Percentiles rank a stretch among this genome's conserved stretches.
These are phyloP conservation scores for Symbiodinium pilosum DNA, from an alignment of 73 alveolate species.

Conservation along the genomic window DNA sequence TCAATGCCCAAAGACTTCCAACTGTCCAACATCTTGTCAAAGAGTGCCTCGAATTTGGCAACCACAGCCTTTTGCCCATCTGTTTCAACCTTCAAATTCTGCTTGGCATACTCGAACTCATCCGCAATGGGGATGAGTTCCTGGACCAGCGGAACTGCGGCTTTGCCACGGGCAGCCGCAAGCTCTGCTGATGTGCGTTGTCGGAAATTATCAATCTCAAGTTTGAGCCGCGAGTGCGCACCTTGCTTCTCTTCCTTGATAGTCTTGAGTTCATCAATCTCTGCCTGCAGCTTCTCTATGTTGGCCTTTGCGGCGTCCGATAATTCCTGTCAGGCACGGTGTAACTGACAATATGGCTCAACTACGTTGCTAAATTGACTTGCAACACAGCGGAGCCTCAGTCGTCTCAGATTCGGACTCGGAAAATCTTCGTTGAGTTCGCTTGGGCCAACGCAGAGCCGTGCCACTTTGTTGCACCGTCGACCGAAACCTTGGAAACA, in stretches of 20 bases:
- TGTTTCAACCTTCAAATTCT: slow-evolving; percentile 57
- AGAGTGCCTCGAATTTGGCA: slow-evolving; percentile 67
- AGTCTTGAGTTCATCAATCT: slow-evolving; percentile 41
- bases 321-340: neutral
- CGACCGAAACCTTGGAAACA: neutral
- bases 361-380: neutral
- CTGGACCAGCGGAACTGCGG: slow-evolving; percentile 68
- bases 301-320: slow-evolving; percentile 60
- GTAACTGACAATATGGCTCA: neutral
- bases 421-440: neutral
- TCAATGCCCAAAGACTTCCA: slow-evolving; percentile 85
- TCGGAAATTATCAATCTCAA: slow-evolving; percentile 64
- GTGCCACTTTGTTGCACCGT: neutral
- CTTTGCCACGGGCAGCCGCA: slow-evolving; percentile 78
- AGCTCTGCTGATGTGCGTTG: slow-evolving; percentile 62
- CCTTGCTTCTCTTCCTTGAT: slow-evolving; percentile 60
- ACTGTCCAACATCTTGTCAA: slow-evolving; percentile 66
- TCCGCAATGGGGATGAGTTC: slow-evolving; percentile 84
- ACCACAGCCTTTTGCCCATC: slow-evolving; percentile 86
- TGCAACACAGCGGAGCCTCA: neutral
- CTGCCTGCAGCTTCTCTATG: slow-evolving; percentile 39
- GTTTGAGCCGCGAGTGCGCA: slow-evolving; percentile 40
- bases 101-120: slow-evolving; percentile 78
- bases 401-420: neutral
- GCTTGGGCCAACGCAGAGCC: neutral